phyloP scores from a whole-genome alignment of 1,284 basidiomycete species.

The Acaromyces ingoldii region DNA sequence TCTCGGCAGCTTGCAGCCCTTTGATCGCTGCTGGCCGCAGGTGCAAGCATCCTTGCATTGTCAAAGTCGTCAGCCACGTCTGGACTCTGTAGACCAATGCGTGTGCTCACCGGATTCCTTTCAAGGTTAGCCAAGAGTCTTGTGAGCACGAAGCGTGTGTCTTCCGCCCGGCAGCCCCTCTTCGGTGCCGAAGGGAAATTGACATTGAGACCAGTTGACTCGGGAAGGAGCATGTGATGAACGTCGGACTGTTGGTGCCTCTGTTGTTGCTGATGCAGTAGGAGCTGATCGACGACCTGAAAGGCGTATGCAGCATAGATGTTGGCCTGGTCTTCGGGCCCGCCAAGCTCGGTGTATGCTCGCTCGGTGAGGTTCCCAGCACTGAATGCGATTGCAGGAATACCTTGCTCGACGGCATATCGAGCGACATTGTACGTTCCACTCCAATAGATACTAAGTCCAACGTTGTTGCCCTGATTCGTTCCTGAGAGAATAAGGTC shows the following conservation, averaged over 20 bases:
- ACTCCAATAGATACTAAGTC: not conserved
- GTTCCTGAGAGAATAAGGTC: conserved; percentile 7
- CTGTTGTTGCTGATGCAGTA: not conserved
- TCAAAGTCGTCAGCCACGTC: no score
- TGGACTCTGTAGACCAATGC: no score
- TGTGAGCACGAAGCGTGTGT: no score
- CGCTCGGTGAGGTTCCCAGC: conserved; percentile 4
- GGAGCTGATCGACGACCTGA: not conserved
- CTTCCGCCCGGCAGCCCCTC: no score
- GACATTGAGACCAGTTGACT: conserved; percentile 2
- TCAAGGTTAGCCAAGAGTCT: no score
- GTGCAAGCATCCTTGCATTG: no score
- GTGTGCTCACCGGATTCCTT: no score
- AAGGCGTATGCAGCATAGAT: conserved; percentile 3
- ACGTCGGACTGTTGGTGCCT: not conserved
- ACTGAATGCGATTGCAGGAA: conserved; percentile 7
- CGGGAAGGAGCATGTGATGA: conserved; percentile 1
- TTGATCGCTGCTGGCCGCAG: no score
- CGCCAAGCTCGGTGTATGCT: conserved; percentile 3
- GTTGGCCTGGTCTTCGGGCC: conserved; percentile 5
- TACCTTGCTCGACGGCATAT: conserved; percentile 5
- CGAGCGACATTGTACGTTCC: conserved; percentile 8
- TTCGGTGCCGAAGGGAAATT: no score
- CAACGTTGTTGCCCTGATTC: conserved; percentile 5
- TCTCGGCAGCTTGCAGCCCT: no score